Evolutionary conservation across 2,329 filamentous ascomycete species (phyloP).

Genomic region (Penicillium capsulatum): DNA sequence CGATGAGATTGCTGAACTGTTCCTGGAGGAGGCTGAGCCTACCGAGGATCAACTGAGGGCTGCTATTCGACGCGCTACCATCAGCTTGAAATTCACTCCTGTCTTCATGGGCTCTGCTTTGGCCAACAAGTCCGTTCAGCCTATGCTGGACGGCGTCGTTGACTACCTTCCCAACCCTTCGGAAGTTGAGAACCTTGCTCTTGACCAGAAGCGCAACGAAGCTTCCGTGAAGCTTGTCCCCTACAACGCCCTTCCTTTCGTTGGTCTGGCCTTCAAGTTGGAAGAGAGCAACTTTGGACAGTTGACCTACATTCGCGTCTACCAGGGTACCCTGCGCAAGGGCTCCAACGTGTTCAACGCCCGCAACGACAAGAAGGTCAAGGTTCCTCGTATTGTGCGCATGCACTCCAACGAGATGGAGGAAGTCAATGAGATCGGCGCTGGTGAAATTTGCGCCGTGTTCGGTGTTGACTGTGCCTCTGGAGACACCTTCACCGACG

Average conservation of each 20-base stretch:
- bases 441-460: conserved; percentile 96
- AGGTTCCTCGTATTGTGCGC: conserved; percentile 92
- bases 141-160: conserved; percentile 93
- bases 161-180: conserved; percentile 92
- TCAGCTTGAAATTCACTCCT: conserved; percentile 81
- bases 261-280: conserved; percentile 95
- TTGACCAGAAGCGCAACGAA: conserved; percentile 77
- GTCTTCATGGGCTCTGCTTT: conserved; percentile 96
- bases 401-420: conserved; percentile 99
- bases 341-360: conserved; percentile 90
- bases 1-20: conserved; percentile 94
- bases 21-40: conserved; percentile 80
- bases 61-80: conserved; percentile 88
- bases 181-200: conserved; percentile 81
- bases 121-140: conserved; percentile 90
- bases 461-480: conserved; percentile 98
- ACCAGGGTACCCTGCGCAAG: conserved; percentile 87
- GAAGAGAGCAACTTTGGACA: conserved; percentile 99
- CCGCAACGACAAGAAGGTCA: conserved; percentile 89
- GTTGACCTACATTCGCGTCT: conserved; percentile 96
- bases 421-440: conserved; percentile 85
- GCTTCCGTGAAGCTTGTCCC: conserved; percentile 80
- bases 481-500: conserved; percentile 96
- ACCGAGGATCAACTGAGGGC: conserved; percentile 80
- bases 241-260: conserved; percentile 89